Percentiles rank a stretch among this genome's conserved stretches.
phyloP scores from a whole-genome alignment of 148 eudicot genomes.

The Vaccinium darrowii region DNA sequence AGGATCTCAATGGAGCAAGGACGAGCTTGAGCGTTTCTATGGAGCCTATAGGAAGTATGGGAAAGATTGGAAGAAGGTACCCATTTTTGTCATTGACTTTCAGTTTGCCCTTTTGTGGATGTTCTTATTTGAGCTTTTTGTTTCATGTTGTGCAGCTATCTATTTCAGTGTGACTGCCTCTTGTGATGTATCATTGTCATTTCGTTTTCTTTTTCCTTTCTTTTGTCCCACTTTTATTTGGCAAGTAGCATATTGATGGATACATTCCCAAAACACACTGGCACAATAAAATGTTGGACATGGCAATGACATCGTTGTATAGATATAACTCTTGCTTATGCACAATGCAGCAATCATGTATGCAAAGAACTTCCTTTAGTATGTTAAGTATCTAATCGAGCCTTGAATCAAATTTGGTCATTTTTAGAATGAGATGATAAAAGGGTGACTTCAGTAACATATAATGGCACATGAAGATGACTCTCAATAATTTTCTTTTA shows the following conservation, averaged over 20 bases:
- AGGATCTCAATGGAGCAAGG: constrained; percentile 61
- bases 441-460: background rate
- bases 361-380: background rate
- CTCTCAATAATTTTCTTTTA: background rate
- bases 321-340: background rate
- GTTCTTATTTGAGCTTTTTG: background rate
- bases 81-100: background rate
- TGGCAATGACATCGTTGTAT: background rate
- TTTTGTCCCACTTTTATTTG: background rate
- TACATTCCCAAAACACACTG: background rate
- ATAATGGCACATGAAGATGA: background rate
- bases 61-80: constrained; percentile 62
- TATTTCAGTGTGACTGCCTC: background rate
- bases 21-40: constrained; percentile 56
- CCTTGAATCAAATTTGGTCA: background rate
- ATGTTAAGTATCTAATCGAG: background rate
- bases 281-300: background rate
- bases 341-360: background rate
- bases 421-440: background rate
- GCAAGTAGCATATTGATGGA: background rate
- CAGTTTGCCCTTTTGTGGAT: background rate
- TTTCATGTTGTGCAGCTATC: too few species aligned
- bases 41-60: constrained; percentile 58
- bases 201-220: background rate
- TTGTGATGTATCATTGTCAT: background rate